Conservation (phyloP, 768 basidiomycete genomes). For the Leccinum barrowsii region DNA sequence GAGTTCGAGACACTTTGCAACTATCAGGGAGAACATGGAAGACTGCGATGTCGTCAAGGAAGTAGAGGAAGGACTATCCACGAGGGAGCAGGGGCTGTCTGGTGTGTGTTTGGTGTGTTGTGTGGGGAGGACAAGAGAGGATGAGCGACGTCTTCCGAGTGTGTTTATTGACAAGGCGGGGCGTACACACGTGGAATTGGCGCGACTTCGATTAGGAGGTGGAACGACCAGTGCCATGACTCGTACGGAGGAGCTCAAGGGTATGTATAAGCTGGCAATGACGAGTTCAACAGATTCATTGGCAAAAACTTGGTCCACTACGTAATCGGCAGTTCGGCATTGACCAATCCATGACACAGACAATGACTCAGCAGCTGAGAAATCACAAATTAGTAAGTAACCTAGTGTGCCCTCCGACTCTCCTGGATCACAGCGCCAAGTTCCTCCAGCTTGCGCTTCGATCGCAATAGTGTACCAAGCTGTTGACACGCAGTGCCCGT, state of each 20-base stretch:
- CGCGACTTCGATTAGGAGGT: constrained; percentile 47
- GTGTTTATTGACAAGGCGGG: constrained; percentile 49
- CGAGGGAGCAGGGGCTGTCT: not conserved
- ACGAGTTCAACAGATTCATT: not conserved
- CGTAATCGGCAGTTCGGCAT: not conserved
- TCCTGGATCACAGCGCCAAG: constrained; percentile 88
- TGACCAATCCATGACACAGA: not conserved
- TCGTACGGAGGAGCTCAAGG: not conserved
- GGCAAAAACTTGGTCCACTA: constrained; percentile 17
- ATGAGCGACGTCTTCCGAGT: constrained; percentile 54
- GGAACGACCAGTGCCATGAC: constrained; percentile 36
- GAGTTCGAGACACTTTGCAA: constrained; percentile 51
- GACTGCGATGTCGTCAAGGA: constrained; percentile 23
- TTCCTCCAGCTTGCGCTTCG: constrained; percentile 99
- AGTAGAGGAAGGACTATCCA: not conserved
- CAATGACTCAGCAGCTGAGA: constrained; percentile 14
- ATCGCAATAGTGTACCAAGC: constrained; percentile 97
- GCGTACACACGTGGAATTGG: constrained; percentile 57
- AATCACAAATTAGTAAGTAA: not conserved
- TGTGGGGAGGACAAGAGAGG: constrained; percentile 40
- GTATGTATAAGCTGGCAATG: constrained; percentile 1
- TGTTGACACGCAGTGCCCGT: constrained; percentile 25
- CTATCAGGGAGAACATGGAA: constrained; percentile 50
- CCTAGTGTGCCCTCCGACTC: constrained; percentile 72
- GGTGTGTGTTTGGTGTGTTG: constrained; percentile 15